Evolutionary conservation across 768 basidiomycete species (phyloP).

Genomic region (Bullera alba): DNA sequence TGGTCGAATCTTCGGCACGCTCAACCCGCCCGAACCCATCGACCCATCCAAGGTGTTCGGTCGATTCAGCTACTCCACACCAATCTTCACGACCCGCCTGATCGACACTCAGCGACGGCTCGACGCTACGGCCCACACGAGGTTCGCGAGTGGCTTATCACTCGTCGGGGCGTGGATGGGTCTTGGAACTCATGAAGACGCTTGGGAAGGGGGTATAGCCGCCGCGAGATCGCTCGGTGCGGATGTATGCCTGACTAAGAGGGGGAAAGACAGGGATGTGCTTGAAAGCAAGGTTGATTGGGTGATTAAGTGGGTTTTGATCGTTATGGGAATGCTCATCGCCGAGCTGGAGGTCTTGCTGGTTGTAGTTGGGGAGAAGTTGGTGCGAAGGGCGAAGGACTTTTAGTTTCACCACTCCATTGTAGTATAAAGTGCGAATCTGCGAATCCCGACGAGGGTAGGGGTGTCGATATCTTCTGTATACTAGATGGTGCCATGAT

Average conservation of each 20-base stretch:
- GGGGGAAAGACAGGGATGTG: neutral
- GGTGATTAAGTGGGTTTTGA: too few species aligned
- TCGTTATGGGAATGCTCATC: too few species aligned
- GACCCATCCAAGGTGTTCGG: slow-evolving; percentile 1
- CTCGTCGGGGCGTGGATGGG: slow-evolving; percentile 3
- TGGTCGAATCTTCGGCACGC: slow-evolving; percentile 1
- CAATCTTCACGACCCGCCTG: neutral
- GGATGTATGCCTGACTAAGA: neutral
- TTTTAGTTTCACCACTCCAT: too few species aligned
- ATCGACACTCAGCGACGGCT: neutral
- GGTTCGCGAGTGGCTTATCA: neutral
- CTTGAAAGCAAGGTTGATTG: neutral
- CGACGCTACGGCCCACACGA: neutral
- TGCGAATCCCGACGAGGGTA: too few species aligned
- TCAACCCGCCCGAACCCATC: neutral
- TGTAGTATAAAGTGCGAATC: too few species aligned
- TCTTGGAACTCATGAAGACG: slow-evolving; percentile 4
- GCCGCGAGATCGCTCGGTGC: neutral
- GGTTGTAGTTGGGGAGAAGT: too few species aligned
- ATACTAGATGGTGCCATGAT: too few species aligned
- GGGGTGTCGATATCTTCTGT: too few species aligned
- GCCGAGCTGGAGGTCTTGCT: too few species aligned
- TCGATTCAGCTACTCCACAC: neutral
- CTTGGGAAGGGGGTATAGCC: neutral
- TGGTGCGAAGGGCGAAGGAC: too few species aligned